A percentile compares a stretch with the other conserved stretches of the same genome.
These are phyloP conservation scores for Cadophora gregata DNA, from an alignment of 2,329 filamentous ascomycete genomes.

Conservation along the genomic window DNA sequence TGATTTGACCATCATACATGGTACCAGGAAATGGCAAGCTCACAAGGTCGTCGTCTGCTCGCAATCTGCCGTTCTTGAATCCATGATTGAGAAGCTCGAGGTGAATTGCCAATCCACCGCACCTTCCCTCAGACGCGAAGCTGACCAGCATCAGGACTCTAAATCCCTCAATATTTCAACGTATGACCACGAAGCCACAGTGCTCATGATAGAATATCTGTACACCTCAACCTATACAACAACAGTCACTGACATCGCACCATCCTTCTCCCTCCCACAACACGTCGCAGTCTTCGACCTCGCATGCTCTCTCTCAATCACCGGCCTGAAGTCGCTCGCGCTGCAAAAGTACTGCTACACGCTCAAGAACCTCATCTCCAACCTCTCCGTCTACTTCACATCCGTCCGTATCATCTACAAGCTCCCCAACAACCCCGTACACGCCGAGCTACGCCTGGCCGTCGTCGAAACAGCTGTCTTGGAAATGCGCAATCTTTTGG, in stretches of 20 bases:
- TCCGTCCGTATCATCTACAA: conserved; percentile 29
- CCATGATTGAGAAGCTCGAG: conserved; percentile 24
- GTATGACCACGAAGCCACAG: conserved; percentile 23
- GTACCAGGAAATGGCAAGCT: conserved; percentile 33
- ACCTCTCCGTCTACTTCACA: conserved; percentile 22
- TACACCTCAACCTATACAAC: conserved; percentile 34
- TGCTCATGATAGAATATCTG: conserved; percentile 35
- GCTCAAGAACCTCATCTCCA: conserved; percentile 6
- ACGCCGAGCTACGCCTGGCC: conserved; percentile 23
- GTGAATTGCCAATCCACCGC: neutral
- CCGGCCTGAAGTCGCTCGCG: conserved; percentile 23
- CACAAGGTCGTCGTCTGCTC: conserved; percentile 38
- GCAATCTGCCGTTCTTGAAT: conserved; percentile 35
- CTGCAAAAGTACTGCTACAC: conserved; percentile 11
- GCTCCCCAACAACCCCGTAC: neutral
- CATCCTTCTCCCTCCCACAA: conserved; percentile 20
- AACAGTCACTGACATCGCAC: neutral
- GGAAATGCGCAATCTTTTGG: conserved; percentile 31
- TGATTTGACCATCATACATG: conserved; percentile 36
- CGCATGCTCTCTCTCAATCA: conserved; percentile 26
- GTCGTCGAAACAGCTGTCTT: conserved; percentile 32
- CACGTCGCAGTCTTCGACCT: conserved; percentile 35
- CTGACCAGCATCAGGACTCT: conserved; percentile 5
- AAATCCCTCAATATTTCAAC: conserved; percentile 27
- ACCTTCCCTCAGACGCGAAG: neutral